These are phyloP conservation scores for Pueraria montana DNA, from an alignment of 306 rosid genomes.

Conservation along the genomic window DNA sequence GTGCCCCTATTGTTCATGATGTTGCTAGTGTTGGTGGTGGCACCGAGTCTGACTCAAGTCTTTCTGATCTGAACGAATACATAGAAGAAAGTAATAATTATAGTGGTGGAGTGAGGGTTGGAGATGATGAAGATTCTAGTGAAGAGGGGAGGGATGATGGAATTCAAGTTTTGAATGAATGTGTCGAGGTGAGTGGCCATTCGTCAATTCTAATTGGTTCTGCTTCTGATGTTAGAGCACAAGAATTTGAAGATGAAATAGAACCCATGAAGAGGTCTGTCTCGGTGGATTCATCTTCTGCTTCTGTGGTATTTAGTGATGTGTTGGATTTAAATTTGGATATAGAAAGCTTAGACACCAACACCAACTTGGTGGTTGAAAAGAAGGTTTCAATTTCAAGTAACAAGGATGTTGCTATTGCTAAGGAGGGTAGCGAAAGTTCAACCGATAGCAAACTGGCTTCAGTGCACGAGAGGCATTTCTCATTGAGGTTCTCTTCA, in stretches of 20 bases:
- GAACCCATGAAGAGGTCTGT: background rate
- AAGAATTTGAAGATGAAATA: background rate
- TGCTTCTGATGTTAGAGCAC: background rate
- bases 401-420: background rate
- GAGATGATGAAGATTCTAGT: background rate
- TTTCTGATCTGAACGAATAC: background rate
- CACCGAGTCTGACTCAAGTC: background rate
- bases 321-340: background rate
- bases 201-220: background rate
- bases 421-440: background rate
- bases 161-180: background rate
- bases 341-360: background rate
- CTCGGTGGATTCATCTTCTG: constrained; percentile 5
- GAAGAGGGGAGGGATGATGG: background rate
- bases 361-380: constrained; percentile 1
- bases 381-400: background rate
- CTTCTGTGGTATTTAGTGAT: background rate
- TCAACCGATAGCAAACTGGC: background rate
- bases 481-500: constrained; percentile 41
- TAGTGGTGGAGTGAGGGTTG: background rate
- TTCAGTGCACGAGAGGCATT: background rate
- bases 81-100: background rate
- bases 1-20: background rate
- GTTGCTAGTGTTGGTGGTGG: background rate
- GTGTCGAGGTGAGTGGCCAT: background rate